Conservation (phyloP, 2,329 filamentous ascomycete species). For the Xylariaceae sp. region DNA sequence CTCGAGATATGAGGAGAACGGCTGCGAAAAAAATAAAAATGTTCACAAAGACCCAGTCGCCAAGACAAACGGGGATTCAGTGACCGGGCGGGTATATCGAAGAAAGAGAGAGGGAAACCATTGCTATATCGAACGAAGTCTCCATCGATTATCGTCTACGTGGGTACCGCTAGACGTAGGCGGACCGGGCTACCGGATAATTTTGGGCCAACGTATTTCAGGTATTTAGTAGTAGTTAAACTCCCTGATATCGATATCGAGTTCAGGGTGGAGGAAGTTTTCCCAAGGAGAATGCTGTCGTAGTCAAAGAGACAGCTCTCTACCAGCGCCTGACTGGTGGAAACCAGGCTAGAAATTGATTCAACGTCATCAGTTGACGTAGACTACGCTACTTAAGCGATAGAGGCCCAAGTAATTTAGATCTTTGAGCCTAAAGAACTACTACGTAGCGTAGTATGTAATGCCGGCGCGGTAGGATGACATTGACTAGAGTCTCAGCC, state of each 20-base stretch:
- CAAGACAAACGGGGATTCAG: conserved; percentile 25
- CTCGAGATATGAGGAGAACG: conserved; percentile 21
- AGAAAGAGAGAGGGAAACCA: too few species aligned
- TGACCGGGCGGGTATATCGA: conserved; percentile 19
- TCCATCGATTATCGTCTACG: conserved; percentile 12
- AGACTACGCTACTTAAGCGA: conserved; percentile 13
- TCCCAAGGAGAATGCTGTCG: conserved; percentile 4
- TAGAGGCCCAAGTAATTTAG: conserved; percentile 13
- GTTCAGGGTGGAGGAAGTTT: conserved; percentile 3
- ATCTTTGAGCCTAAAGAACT: conserved; percentile 1
- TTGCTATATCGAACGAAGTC: conserved; percentile 17
- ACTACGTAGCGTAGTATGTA: not conserved
- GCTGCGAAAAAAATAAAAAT: conserved; percentile 20
- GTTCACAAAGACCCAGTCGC: conserved; percentile 19
- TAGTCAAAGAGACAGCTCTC: conserved; percentile 1
- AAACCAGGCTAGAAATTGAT: conserved; percentile 13
- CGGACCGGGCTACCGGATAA: conserved; percentile 33
- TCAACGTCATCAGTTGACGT: conserved; percentile 20
- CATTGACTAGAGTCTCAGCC: not conserved
- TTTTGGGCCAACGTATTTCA: conserved; percentile 22
- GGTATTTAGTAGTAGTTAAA: not conserved
- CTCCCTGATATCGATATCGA: conserved; percentile 4
- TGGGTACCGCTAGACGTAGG: conserved; percentile 15
- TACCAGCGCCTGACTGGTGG: conserved; percentile 10
- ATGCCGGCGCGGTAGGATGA: not conserved